Evolutionary conservation across 129 eudicot genomes (phyloP), one percentile per base, ranked within the genome.

Genomic region (Silybum marianum): DNA sequence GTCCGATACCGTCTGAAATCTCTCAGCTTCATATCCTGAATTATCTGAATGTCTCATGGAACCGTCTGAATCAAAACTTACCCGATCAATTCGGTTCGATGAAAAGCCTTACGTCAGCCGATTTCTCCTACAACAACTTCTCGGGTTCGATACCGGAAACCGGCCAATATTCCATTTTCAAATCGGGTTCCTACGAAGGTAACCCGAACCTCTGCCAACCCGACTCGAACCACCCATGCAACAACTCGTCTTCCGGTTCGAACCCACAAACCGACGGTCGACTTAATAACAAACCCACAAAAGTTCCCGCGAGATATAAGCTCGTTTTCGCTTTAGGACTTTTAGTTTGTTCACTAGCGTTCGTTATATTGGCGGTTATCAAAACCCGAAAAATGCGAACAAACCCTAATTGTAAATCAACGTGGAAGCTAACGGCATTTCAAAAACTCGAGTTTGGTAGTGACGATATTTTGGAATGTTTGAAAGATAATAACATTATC

Each of bases 371-470:
- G n/a, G 97, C 97, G 5, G 75, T 91, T 13, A 69, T 91, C 76
- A 91, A 88, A 88, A 86, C 93, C 4, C 84, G 90, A 70, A 86
- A 85, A 72, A 80, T 81, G 26, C 78, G 85, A 13, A 38, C 80
- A 34, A 21, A 79, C 28, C 63, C 74, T 1, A n/a, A n/a, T n/a
- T 74, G 69, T 0, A 83, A 72, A 78, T 73, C 86, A 28, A 48
- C 89, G 16, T 91, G 97, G 97, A 91, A 88, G 78, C 97, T 91
- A 70, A 91, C 92, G 1, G 89, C 97, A 3, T 91, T 91, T 38
- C 97, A 91, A 69, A 89, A 88, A 80, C 89, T 91, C 9, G 92
- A 88, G 25, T 91, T 91, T 16, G 81, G 89, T 2, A 88, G 92
- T n/a, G 85, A 88, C 4, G 91, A 91, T 73, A 83, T 91, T 3